phyloP scores from a whole-genome alignment of 805 yeast species.

The Metschnikowia orientalis region DNA sequence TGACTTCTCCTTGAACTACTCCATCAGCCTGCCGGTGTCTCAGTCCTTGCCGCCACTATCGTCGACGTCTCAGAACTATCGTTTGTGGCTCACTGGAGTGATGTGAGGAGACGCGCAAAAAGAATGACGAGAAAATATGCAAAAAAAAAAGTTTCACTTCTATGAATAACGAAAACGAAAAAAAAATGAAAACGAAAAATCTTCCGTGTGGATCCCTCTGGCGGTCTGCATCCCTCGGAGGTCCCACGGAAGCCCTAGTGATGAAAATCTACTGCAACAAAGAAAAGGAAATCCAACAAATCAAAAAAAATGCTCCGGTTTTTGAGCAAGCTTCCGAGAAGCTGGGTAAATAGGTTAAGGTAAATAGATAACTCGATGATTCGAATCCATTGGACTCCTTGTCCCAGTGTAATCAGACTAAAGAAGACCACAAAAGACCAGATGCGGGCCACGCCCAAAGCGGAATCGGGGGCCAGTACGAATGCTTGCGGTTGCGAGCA shows the following conservation, averaged over 20 bases:
- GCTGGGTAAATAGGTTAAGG: too few relatives aligned
- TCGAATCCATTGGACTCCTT: too few relatives aligned
- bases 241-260: too few relatives aligned
- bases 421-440: too few relatives aligned
- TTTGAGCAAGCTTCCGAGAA: background rate
- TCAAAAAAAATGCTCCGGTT: background rate
- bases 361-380: too few relatives aligned
- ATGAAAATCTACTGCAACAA: too few relatives aligned
- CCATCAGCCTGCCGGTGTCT: constrained; percentile 19
- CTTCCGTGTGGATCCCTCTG: too few relatives aligned
- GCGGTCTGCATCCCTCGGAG: too few relatives aligned
- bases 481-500: too few relatives aligned
- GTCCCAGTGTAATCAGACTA: too few relatives aligned
- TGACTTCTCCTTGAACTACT: constrained; percentile 34
- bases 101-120: constrained; percentile 1
- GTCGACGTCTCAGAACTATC: constrained; percentile 36
- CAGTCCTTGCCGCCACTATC: constrained; percentile 13
- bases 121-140: background rate
- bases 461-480: too few relatives aligned
- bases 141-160: constrained; percentile 1
- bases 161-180: constrained; percentile 1
- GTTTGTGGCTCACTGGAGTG: constrained; percentile 36
- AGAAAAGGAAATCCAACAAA: background rate
- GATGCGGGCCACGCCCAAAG: too few relatives aligned
- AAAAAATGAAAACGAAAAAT: background rate